These are phyloP conservation scores for Tricladium varicosporioides DNA, from an alignment of 2,329 filamentous ascomycete species.

Conservation along the genomic window DNA sequence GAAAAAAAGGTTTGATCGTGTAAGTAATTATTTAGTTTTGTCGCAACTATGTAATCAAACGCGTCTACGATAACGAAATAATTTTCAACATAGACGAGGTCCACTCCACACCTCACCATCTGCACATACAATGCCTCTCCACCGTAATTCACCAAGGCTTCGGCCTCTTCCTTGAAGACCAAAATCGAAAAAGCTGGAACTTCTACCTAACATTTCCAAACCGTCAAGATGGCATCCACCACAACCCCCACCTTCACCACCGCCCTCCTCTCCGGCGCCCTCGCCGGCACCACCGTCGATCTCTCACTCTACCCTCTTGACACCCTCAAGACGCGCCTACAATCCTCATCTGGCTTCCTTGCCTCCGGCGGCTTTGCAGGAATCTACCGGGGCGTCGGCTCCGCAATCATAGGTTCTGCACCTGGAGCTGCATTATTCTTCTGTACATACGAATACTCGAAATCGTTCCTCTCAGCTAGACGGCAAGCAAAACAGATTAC, in stretches of 20 bases:
- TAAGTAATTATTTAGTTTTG: background rate
- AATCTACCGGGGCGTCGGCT: conserved; percentile 90
- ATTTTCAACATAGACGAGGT: background rate
- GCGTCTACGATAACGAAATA: background rate
- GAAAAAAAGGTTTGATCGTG: background rate
- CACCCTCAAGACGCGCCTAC: conserved; percentile 96
- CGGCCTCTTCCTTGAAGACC: conserved; percentile 19
- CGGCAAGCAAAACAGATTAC: conserved; percentile 26
- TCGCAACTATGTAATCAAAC: background rate
- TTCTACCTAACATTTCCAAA: background rate
- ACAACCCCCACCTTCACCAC: conserved; percentile 51
- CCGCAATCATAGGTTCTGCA: conserved; percentile 84
- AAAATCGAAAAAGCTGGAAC: background rate
- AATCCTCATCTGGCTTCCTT: conserved; percentile 76
- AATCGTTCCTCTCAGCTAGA: conserved; percentile 46
- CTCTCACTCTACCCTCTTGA: conserved; percentile 96
- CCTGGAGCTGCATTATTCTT: conserved; percentile 97
- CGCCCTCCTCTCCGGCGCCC: conserved; percentile 74
- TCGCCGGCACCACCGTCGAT: conserved; percentile 95
- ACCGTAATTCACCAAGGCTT: conserved; percentile 18
- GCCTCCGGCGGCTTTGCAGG: conserved; percentile 83
- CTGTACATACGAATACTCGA: conserved; percentile 83
- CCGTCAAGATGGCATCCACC: conserved; percentile 19
- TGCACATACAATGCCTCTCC: background rate
- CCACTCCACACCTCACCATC: background rate